A percentile compares a stretch with the other conserved stretches of the same genome.
phyloP scores from a whole-genome alignment of 768 basidiomycete genomes.

The Tylopilus plumbeoviolaceoides region DNA sequence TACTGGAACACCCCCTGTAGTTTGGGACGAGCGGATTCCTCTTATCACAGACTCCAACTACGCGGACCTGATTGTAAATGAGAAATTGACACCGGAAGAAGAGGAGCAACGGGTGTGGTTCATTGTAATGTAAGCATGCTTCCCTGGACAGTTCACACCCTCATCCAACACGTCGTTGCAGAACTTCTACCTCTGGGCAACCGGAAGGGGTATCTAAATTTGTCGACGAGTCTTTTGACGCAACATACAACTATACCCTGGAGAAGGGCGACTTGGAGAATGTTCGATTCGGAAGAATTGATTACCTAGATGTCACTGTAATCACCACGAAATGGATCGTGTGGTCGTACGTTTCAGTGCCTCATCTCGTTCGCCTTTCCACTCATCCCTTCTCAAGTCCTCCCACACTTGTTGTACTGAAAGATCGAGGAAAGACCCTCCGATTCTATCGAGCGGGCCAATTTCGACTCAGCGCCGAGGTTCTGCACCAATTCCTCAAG shows the following conservation, averaged over 20 bases:
- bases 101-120: conserved; percentile 72
- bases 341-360: conserved; percentile 61
- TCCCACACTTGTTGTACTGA: conserved; percentile 67
- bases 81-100: conserved; percentile 59
- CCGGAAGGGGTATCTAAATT: conserved; percentile 65
- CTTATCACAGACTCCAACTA: conserved; percentile 84
- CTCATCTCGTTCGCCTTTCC: conserved; percentile 3
- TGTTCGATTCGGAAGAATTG: conserved; percentile 80
- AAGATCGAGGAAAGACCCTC: conserved; percentile 70
- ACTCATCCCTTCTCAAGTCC: conserved; percentile 44
- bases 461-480: conserved; percentile 55
- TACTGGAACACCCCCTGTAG: conserved; percentile 42
- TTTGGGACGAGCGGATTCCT: conserved; percentile 72
- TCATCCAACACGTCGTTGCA: conserved; percentile 23
- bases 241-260: conserved; percentile 61
- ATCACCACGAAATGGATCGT: conserved; percentile 84
- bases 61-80: conserved; percentile 65
- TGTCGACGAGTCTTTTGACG: conserved; percentile 72
- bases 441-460: conserved; percentile 72
- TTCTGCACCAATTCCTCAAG: conserved; percentile 62
- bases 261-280: conserved; percentile 59
- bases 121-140: conserved; percentile 60
- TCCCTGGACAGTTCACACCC: background rate
- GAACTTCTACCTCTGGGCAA: conserved; percentile 54
- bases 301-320: conserved; percentile 80